Evolutionary conservation across 1,284 basidiomycete species (phyloP).

Genomic region (Exsudoporus floridanus): DNA sequence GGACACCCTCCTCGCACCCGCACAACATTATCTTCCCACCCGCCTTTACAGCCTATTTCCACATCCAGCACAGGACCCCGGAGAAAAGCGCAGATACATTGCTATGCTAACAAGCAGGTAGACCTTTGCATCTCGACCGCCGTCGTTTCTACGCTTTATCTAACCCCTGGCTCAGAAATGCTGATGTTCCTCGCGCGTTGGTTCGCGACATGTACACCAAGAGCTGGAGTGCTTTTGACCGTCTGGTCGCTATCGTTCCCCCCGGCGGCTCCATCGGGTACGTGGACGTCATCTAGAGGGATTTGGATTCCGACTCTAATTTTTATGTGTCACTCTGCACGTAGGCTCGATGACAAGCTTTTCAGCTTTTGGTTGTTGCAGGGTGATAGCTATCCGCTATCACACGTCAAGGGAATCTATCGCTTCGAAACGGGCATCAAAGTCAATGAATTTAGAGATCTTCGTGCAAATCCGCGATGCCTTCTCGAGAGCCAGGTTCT

Average conservation of each 20-base stretch:
- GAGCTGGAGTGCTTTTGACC: conserved; percentile 84
- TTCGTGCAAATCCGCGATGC: conserved; percentile 80
- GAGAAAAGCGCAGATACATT: conserved; percentile 70
- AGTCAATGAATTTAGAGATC: conserved; percentile 80
- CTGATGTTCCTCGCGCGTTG: conserved; percentile 78
- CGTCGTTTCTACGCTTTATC: background rate
- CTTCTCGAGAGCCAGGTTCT: conserved; percentile 76
- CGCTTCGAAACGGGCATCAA: conserved; percentile 83
- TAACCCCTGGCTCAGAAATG: conserved; percentile 54
- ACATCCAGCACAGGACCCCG: conserved; percentile 73
- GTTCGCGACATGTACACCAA: conserved; percentile 88
- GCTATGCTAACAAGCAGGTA: conserved; percentile 67
- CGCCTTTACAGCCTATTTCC: conserved; percentile 69
- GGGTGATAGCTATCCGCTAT: conserved; percentile 67
- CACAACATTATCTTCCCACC: conserved; percentile 68
- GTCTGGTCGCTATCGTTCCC: conserved; percentile 79
- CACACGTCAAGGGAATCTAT: conserved; percentile 80
- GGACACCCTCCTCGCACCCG: conserved; percentile 70
- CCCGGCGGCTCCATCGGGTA: conserved; percentile 85
- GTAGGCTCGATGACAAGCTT: conserved; percentile 80
- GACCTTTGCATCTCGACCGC: background rate
- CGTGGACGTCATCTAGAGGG: conserved; percentile 17
- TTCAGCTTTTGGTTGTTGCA: conserved; percentile 86
- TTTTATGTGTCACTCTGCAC: background rate
- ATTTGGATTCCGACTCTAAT: background rate